Conservation (phyloP, 257 asterid genomes). For the Phtheirospermum japonicum region DNA sequence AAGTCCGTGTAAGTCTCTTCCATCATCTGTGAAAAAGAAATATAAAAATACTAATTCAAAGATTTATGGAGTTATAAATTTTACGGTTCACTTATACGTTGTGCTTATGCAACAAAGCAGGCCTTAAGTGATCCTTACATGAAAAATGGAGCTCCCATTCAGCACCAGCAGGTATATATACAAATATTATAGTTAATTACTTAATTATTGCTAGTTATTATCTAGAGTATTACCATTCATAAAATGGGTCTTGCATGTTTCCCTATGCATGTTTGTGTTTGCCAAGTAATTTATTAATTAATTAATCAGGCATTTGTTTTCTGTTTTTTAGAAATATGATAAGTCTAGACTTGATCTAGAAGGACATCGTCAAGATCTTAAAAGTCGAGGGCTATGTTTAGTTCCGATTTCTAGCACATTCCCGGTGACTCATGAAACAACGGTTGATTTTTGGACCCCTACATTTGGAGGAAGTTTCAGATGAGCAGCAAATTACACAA, state of each 20-base stretch:
- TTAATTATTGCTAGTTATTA: too few species aligned
- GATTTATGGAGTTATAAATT: not conserved
- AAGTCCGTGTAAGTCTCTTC: constrained; percentile 57
- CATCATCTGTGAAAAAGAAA: too few species aligned
- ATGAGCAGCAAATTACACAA: constrained; percentile 32
- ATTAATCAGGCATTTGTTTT: not conserved
- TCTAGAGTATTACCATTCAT: too few species aligned
- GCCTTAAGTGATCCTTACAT: constrained; percentile 59
- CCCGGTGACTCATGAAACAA: constrained; percentile 59
- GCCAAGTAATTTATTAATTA: not conserved
- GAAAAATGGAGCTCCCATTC: constrained; percentile 59
- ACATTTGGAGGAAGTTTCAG: constrained; percentile 69
- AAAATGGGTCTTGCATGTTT: too few species aligned
- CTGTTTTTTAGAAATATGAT: constrained; percentile 34
- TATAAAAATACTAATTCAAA: not conserved
- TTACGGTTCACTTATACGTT: not conserved
- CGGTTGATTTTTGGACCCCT: constrained; percentile 75
- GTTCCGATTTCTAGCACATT: constrained; percentile 78
- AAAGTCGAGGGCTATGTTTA: constrained; percentile 71
- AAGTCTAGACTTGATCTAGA: constrained; percentile 46
- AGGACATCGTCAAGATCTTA: constrained; percentile 54
- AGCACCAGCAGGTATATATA: constrained; percentile 52
- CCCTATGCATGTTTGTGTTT: not conserved
- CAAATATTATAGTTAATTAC: too few species aligned
- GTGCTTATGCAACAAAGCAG: constrained; percentile 33